Evolutionary conservation across 179 eudicot genomes (phyloP).

Genomic region (Actinidia arguta): DNA sequence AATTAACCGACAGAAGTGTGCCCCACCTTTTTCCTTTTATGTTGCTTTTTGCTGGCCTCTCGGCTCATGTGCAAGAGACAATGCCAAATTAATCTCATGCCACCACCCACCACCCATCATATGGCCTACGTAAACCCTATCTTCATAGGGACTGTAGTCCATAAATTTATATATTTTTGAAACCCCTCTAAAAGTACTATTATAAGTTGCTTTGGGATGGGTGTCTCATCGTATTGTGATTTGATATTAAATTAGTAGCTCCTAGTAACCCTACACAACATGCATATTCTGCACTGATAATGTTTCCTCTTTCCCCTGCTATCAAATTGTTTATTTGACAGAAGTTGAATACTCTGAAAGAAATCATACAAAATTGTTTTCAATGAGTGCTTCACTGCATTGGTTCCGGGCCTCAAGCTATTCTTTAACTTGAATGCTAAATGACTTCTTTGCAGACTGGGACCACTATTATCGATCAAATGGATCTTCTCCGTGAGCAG

Average conservation of each 20-base stretch:
- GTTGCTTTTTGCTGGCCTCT: too few species aligned
- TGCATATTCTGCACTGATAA: background rate
- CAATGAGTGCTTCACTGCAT: background rate
- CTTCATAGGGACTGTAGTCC: background rate
- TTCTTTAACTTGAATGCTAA: constrained; percentile 12
- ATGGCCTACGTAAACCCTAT: too few species aligned
- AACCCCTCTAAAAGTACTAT: background rate
- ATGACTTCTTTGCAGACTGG: constrained; percentile 53
- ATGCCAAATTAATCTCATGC: too few species aligned
- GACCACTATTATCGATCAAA: constrained; percentile 79
- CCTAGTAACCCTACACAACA: background rate
- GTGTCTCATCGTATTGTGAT: background rate
- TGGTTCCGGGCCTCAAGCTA: background rate
- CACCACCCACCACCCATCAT: too few species aligned
- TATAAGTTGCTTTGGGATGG: background rate
- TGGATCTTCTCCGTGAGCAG: constrained; percentile 97
- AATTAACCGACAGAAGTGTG: too few species aligned
- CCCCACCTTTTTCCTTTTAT: too few species aligned
- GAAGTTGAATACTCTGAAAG: background rate
- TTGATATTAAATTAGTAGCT: background rate
- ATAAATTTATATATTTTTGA: background rate
- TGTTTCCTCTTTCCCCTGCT: background rate
- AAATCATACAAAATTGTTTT: background rate
- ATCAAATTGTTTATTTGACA: background rate
- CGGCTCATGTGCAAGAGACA: too few species aligned